Base-by-base conservation (phyloP, 495 filamentous ascomycete species). In the Penicillium canariense region DNA sequence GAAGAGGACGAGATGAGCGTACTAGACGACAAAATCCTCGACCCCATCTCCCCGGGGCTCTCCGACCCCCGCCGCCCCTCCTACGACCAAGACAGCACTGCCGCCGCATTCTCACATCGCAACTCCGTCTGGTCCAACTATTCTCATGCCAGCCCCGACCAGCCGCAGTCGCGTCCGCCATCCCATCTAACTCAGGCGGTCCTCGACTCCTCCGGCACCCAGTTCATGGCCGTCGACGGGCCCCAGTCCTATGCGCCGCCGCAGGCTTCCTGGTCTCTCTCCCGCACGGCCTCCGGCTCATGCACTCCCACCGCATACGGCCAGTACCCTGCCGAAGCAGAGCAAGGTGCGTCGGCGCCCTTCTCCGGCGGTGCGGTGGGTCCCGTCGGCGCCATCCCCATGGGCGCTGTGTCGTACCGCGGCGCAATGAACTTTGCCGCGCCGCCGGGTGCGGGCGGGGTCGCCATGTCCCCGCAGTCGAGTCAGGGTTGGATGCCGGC, bases 11-110 rank as follows among this genome's bases (percentile, higher is more conserved):
- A 90, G 65, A 81, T 83, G 70, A 87, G 82, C 68, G 87, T 91
- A 69, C 76, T 95, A 58, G 90, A 95, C 73, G 88, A 93, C 39
- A 86, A 88, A 75, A 92, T 92, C 66, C 81, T 93, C 56, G 89
- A 91, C 68, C 59, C 81, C 78, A 65, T 82, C 14, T 82, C 84
- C 30, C 75, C 90, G 60, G 85, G 88, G 59, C 82, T 90, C 72
- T 85, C 87, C 65, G 72, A 78, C 59, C 74, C 71, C 74, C 81
- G 87, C 66, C 80, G 85, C 67, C 80, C 87, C 54, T 87, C 88
- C 47, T 89, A 91, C 71, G 85, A 85, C 56, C 69, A 76, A 31
- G 77, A 85, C 44, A n/a, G n/a, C n/a, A n/a, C n/a, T n/a, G 75
- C 84, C 44, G 76, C 85, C 48, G 77, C 88, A 66, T 89, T 87